phyloP scores from a whole-genome alignment of 352 stramenopile genomes.

The Globisporangium canariense region DNA sequence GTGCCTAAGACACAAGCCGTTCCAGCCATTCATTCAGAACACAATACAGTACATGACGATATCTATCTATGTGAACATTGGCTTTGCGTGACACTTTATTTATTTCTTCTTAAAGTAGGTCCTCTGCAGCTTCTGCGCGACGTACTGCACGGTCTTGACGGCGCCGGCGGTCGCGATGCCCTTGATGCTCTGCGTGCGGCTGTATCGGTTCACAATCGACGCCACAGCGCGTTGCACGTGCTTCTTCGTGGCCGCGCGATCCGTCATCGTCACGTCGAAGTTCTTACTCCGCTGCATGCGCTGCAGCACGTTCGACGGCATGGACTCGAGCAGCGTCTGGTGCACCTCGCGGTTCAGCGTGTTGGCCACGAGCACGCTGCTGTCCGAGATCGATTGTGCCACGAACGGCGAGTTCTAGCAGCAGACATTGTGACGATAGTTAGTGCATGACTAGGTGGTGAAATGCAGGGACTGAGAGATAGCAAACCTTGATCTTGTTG shows the following conservation, averaged over 20 bases:
- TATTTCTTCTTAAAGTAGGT: conserved; percentile 61
- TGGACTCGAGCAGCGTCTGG: conserved; percentile 40
- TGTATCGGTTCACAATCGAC: conserved; percentile 81
- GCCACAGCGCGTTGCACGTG: conserved; percentile 56
- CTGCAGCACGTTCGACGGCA: conserved; percentile 49
- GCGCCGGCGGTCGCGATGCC: conserved; percentile 81
- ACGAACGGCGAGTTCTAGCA: conserved; percentile 63
- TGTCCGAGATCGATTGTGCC: conserved; percentile 40
- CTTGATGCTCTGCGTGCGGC: conserved; percentile 87
- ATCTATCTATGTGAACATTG: no score
- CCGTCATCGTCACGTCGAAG: conserved; percentile 23
- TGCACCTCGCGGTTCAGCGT: conserved; percentile 31
- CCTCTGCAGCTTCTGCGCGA: conserved; percentile 84
- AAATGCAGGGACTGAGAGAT: background rate
- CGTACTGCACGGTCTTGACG: conserved; percentile 78
- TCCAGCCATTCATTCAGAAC: background rate
- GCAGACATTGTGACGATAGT: no score
- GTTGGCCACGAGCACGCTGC: conserved; percentile 46
- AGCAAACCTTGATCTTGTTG: conserved; percentile 62
- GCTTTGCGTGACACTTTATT: background rate
- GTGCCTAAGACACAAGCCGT: conserved; percentile 13
- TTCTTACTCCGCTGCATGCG: conserved; percentile 31
- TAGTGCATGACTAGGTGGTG: background rate
- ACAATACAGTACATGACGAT: background rate
- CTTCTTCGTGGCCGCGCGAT: conserved; percentile 49